Base-by-base conservation (phyloP, 2,329 filamentous ascomycete genomes). In the Fusarium sp. region DNA sequence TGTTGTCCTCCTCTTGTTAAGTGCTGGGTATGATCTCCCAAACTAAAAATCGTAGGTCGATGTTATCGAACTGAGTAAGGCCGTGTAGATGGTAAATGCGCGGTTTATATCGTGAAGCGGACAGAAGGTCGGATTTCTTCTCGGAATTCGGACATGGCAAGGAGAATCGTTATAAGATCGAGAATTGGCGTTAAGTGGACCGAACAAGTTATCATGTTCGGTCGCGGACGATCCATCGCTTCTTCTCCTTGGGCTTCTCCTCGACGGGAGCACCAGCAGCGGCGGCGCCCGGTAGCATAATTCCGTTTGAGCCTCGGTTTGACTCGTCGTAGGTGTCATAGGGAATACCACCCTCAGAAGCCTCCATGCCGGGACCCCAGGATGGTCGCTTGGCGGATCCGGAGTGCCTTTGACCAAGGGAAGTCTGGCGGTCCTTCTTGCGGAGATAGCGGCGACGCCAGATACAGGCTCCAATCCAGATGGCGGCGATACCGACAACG, bases 371-470 rank as follows among this genome's bases (percentile, higher is more conserved):
- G 9, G 79, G 78, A 8, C 77, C 78, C 78, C 78, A 80, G 2
- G 78, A 78, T 7, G 77, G 78, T 27, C 71, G 71, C 15, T 69
- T 62, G 52, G 78, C 75, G 17, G 81, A 81, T 25, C 76, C 79
- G 30, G 78, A 78, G 58, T 79, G 78, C 74, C 80, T 81, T 62
- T 79, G 78, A 51, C 71, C 72, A 35, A 78, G 70, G 15, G 73
- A 71, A 14, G 68, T 53, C 72, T 85, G 82, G 40, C 83, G 83
- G 73, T 92, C 90, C 78, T 85, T 88, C 79, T 88, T 91, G 67
- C 88, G 88, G 67, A 93, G 83, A 78, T 94, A 91, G 69, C 90
- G 89, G 58, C 89, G 88, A 69, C 92, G 91, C 80, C 92, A 88
- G 77, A 91, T 86, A 74, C 89, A 87, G 39, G 90, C 90, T 19